Evolutionary conservation across 352 stramenopile genomes (phyloP).

Genomic region (Globisporangium polare): DNA sequence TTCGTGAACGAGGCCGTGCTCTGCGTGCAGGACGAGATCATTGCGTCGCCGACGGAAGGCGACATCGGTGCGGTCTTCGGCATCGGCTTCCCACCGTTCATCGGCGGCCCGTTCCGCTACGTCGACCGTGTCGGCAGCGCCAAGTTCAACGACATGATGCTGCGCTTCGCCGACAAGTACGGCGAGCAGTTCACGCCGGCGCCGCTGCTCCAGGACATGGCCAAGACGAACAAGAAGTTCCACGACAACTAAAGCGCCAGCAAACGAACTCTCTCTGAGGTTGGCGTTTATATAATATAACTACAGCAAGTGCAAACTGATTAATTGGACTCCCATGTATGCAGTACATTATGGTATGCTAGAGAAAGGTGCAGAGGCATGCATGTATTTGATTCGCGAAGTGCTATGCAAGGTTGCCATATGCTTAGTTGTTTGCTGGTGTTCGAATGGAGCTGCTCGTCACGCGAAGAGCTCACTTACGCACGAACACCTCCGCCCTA

Average conservation of each 20-base stretch:
- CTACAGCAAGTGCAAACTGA: background rate
- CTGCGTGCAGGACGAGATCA: constrained; percentile 97
- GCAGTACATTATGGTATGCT: background rate
- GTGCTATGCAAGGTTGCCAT: background rate
- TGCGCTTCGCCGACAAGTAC: constrained; percentile 93
- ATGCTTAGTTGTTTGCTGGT: background rate
- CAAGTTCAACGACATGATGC: constrained; percentile 96
- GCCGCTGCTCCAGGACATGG: constrained; percentile 96
- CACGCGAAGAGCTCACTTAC: background rate
- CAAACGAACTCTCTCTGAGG: background rate
- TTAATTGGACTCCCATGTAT: constrained; percentile 1
- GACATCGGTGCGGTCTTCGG: constrained; percentile 99
- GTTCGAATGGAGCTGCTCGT: background rate
- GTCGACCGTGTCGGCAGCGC: constrained; percentile 92
- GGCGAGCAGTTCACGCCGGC: constrained; percentile 95
- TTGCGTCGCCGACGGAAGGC: constrained; percentile 94
- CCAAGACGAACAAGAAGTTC: constrained; percentile 97
- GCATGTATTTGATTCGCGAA: background rate
- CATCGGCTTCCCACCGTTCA: constrained; percentile 97
- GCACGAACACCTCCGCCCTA: constrained; percentile 7
- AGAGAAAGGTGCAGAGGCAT: background rate
- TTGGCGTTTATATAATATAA: constrained; percentile 11
- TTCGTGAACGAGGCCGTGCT: constrained; percentile 98
- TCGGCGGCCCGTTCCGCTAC: constrained; percentile 96
- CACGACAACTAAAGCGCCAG: constrained; percentile 64